Conservation (phyloP, 2,329 filamentous ascomycete genomes). For the Aspergillus viridinutans region DNA sequence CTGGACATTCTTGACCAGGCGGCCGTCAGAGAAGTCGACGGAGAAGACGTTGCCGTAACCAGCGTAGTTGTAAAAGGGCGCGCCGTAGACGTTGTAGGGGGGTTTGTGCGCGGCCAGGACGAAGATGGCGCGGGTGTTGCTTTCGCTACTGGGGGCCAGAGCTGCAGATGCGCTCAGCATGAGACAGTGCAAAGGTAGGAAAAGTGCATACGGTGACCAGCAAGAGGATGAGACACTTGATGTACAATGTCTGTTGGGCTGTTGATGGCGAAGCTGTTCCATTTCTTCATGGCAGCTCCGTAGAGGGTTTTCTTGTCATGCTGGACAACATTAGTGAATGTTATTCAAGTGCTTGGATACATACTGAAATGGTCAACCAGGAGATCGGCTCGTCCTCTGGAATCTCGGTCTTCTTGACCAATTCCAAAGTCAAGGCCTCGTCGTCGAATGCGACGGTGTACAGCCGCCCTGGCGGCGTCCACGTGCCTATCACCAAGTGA, state of each 20-base stretch:
- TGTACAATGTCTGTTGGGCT: conserved; percentile 73
- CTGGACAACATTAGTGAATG: conserved; percentile 40
- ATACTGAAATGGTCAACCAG: conserved; percentile 87
- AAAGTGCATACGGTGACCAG: conserved; percentile 62
- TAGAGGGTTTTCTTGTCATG: conserved; percentile 81
- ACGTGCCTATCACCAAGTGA: conserved; percentile 88
- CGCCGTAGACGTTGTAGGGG: conserved; percentile 80
- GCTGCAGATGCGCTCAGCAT: conserved; percentile 44
- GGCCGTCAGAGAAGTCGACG: conserved; percentile 37
- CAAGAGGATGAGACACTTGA: conserved; percentile 68
- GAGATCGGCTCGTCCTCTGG: conserved; percentile 82
- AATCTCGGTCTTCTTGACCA: conserved; percentile 77
- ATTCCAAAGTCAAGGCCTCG: conserved; percentile 66
- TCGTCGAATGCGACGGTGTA: conserved; percentile 88
- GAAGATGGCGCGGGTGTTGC: conserved; percentile 86
- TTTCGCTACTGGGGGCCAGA: conserved; percentile 62
- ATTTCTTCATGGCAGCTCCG: conserved; percentile 89
- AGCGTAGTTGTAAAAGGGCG: conserved; percentile 84
- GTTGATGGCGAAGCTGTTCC: conserved; percentile 75
- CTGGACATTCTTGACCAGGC: conserved; percentile 40
- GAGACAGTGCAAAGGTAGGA: background rate
- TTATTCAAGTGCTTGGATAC: conserved; percentile 25
- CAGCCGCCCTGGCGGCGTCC: conserved; percentile 84
- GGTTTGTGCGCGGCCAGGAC: conserved; percentile 72
- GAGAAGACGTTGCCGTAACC: conserved; percentile 70